A percentile compares a stretch with the other conserved stretches of the same genome.
These are phyloP conservation scores for Cutaneotrichosporon sp. DNA, from an alignment of 1,284 basidiomycete species.

Conservation along the genomic window DNA sequence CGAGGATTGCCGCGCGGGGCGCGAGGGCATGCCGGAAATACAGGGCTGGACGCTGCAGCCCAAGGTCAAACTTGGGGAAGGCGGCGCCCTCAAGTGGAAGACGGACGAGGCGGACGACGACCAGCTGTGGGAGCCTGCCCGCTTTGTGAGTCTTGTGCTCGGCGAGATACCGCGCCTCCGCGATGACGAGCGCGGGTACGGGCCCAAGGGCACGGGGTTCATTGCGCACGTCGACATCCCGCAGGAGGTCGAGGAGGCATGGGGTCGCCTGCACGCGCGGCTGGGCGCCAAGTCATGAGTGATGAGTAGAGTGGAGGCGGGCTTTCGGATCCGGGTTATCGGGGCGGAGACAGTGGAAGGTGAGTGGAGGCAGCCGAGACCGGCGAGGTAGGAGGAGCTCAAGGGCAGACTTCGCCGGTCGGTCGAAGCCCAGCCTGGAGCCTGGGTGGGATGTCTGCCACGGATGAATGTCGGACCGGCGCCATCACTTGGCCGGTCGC, in stretches of 20 bases:
- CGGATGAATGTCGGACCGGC: neutral
- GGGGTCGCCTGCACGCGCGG: neutral
- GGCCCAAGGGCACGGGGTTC: neutral
- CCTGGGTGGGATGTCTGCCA: neutral
- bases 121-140: neutral
- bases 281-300: neutral
- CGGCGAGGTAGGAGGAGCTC: neutral
- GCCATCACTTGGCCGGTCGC: neutral
- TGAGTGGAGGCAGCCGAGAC: neutral
- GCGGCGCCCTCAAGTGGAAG: neutral
- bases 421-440: no score
- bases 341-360: no score
- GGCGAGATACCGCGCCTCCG: neutral
- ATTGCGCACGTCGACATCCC: constrained; percentile 1
- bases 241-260: neutral
- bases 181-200: neutral
- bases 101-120: neutral
- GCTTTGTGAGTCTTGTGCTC: neutral
- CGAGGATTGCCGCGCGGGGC: neutral
- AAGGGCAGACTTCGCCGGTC: neutral
- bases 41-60: neutral
- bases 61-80: neutral
- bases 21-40: neutral
- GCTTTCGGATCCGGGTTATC: neutral
- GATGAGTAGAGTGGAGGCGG: neutral